These are phyloP conservation scores for Castanospermum australe DNA, from an alignment of 306 rosid genomes.

Conservation along the genomic window DNA sequence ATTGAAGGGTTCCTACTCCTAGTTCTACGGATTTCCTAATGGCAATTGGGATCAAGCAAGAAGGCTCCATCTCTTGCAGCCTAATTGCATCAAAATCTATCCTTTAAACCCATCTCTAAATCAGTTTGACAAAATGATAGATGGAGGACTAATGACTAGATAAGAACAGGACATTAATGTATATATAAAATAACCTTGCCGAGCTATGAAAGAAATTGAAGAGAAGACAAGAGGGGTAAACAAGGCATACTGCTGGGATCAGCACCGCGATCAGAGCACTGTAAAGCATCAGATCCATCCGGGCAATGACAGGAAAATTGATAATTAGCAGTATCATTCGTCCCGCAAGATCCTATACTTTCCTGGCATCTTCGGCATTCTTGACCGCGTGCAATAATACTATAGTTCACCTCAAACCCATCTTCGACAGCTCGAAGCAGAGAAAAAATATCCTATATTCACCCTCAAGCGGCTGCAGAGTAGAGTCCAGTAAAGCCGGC, in stretches of 20 bases:
- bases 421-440: fast-evolving
- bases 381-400: not conserved
- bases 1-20: too few relatives aligned
- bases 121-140: not conserved
- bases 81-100: not conserved
- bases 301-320: not conserved
- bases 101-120: not conserved
- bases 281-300: not conserved
- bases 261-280: not conserved
- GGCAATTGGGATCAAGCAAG: not conserved
- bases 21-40: not conserved
- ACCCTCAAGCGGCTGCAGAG: too few relatives aligned
- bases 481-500: not conserved
- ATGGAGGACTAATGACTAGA: too few relatives aligned
- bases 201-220: too few relatives aligned
- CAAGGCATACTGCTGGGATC: not conserved
- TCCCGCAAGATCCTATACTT: not conserved
- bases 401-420: conserved; percentile 15
- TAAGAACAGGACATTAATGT: too few relatives aligned
- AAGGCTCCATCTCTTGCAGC: too few relatives aligned
- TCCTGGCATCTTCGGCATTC: not conserved
- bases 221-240: too few relatives aligned
- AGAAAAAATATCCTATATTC: too few relatives aligned
- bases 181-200: too few relatives aligned
- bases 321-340: not conserved